phyloP scores from a whole-genome alignment of 495 filamentous ascomycete species.

The Amniculicola lignicola region DNA sequence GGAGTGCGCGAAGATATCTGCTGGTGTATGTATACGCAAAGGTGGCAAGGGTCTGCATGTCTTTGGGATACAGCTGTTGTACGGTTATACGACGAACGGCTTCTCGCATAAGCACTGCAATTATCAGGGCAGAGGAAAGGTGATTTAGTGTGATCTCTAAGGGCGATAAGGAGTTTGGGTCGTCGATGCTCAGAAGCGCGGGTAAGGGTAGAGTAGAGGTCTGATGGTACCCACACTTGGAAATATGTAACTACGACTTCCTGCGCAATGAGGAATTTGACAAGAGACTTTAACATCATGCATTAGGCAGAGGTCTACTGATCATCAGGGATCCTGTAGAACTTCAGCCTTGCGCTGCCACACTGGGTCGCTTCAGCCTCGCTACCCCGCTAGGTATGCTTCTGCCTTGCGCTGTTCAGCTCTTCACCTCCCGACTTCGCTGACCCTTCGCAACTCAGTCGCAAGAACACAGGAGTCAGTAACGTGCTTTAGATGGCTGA shows the following conservation, averaged over 20 bases:
- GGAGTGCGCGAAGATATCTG: no score
- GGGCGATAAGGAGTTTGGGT: background rate
- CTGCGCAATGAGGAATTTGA: no score
- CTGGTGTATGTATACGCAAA: no score
- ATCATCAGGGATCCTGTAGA: constrained; percentile 2
- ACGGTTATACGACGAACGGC: constrained; percentile 3
- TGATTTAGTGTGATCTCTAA: background rate
- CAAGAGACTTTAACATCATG: no score
- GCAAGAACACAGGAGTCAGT: background rate
- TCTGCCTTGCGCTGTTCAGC: constrained; percentile 15
- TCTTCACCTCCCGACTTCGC: constrained; percentile 7
- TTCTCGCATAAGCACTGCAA: constrained; percentile 8
- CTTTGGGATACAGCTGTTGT: constrained; percentile 8
- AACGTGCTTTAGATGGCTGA: constrained; percentile 17
- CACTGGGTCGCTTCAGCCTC: background rate
- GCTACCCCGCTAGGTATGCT: constrained; percentile 3
- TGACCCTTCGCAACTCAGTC: constrained; percentile 1
- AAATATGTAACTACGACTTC: no score
- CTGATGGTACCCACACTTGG: background rate
- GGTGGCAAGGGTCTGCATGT: constrained; percentile 3
- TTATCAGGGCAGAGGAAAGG: background rate
- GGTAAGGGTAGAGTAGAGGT: background rate
- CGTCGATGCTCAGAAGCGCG: background rate
- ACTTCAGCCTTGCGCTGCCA: constrained; percentile 8
- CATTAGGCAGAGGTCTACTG: no score